Percentiles rank a stretch among this genome's conserved stretches.
These are phyloP conservation scores for Starmerella stigmatis DNA, from an alignment of 805 yeast genomes.

Conservation along the genomic window DNA sequence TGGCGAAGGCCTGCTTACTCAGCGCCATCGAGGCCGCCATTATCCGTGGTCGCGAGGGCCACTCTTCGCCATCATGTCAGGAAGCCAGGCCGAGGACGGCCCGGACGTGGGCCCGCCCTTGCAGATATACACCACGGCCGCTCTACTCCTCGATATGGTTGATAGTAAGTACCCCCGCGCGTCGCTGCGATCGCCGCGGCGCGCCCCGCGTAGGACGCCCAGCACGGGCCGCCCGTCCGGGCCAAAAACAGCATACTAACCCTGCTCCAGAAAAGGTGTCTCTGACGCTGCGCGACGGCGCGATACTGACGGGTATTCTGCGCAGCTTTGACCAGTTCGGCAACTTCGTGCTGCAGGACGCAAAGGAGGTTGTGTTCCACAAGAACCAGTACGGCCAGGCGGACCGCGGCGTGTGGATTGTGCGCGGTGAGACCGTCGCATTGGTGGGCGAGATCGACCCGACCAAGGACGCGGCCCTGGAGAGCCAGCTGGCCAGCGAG, in stretches of 20 bases:
- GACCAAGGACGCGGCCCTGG: constrained; percentile 58
- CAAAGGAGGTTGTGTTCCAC: constrained; percentile 67
- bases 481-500: constrained; percentile 39
- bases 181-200: no score
- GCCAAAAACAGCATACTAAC: neutral
- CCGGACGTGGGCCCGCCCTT: constrained; percentile 30
- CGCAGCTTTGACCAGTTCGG: constrained; percentile 92
- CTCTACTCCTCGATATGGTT: constrained; percentile 34
- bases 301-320: constrained; percentile 74
- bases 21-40: no score
- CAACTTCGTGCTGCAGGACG: constrained; percentile 83
- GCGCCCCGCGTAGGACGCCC: no score
- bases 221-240: neutral
- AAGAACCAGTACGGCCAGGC: constrained; percentile 53
- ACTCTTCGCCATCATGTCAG: neutral
- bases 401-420: constrained; percentile 69
- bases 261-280: constrained; percentile 43
- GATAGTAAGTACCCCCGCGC: constrained; percentile 27
- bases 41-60: no score
- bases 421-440: constrained; percentile 93
- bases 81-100: neutral
- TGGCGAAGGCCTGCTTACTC: no score
- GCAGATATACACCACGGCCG: constrained; percentile 38
- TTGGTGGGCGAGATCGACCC: constrained; percentile 89
- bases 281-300: constrained; percentile 81